Base-by-base conservation (phyloP, 176 grass and related monocot genomes). In the Alloteropsis semialata region DNA sequence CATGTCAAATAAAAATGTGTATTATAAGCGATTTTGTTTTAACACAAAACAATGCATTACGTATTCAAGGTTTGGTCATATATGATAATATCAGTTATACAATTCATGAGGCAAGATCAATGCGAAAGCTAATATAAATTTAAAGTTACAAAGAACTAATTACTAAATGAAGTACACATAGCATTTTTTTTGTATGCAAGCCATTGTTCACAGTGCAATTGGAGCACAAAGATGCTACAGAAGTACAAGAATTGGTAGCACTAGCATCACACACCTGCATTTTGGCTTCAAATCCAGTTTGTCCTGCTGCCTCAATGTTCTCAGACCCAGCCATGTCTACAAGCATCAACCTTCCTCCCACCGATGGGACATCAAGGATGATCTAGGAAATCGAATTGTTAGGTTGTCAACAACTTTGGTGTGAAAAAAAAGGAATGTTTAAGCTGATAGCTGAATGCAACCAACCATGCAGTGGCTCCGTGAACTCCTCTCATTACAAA, bases 311-410 rank as follows among this genome's bases (percentile, higher is more conserved):
- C 88, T 98, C 96, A 10, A 98, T 98, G 36, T 98, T 98, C 15
- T 98, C 96, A 28, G 96, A 98, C 22, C 96, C 96, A 41, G 96
- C 96, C 96, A 98, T 98, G 39, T 98, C 96, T 0, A 98, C 96
- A 45, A 98, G 87, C 92, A 98, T 93, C 1, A 98, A 73, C 55
- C 92, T 95, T 88, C 96, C 96, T 33, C 96, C 96, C 42, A 98
- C 96, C 4, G 89, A 98, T 5, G 96, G 96, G 44, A 98, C 92
- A 73, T 95, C 92, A 82, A 98, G 85, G 12, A 98, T 95, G 59
- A 98, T 98, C 92, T 98, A 63, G 17, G 65, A 19, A 74, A 49
- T 2, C 69, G 51, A 65, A 58, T 1, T 9, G 16, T 36, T 36
- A 61, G 16, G 27, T 46, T 21, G 22, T 58, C 28, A 79, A 66